Base-by-base conservation (phyloP, 164 flowering plant species). In the Umbellularia californica region DNA sequence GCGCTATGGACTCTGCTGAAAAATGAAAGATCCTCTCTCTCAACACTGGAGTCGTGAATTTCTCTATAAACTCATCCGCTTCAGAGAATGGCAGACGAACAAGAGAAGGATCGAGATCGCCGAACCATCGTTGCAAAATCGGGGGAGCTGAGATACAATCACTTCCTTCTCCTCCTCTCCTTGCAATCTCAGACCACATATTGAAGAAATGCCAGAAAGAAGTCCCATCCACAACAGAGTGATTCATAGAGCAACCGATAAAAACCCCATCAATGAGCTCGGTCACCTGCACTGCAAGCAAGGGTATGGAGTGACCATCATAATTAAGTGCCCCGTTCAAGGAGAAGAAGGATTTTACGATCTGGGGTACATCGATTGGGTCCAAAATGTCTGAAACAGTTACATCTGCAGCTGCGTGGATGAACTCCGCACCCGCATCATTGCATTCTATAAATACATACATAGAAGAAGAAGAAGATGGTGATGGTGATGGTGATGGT, bases 191-290 rank as follows among this genome's bases (percentile, higher is more conserved):
- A 14, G 90, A 82, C 85, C 82, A 86, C 0, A 79, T 1, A 24
- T 86, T 87, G 75, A 87, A 76, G 83, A 87, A 82, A 70, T 86
- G 68, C 35, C 6, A 89, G 89, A 74, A 88, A 22, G 91, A 81
- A 14, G 87, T 82, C 4, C 91, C 91, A 66, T 89, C 89, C 0
- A 33, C 89, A 0, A 83, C 17, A 20, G 7, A 50, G 60, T 89
- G 90, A 75, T 88, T 87, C 68, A 88, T 68, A 22, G 89, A 84
- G 70, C 83, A 82, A 2, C 87, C 91, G 0, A 90, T 75, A 77
- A 90, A 88, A 20, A 88, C 22, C 7, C 90, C 91, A 62, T 90
- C 91, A 0, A 76, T 15, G 1, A 88, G 72, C 69, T 88, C 85
- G 0, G 91, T 90, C 2, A 87, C 84, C 67, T 88, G 90, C 68